These are phyloP conservation scores for Ophiocytium majus DNA, from an alignment of 352 stramenopile genomes.

Conservation along the genomic window DNA sequence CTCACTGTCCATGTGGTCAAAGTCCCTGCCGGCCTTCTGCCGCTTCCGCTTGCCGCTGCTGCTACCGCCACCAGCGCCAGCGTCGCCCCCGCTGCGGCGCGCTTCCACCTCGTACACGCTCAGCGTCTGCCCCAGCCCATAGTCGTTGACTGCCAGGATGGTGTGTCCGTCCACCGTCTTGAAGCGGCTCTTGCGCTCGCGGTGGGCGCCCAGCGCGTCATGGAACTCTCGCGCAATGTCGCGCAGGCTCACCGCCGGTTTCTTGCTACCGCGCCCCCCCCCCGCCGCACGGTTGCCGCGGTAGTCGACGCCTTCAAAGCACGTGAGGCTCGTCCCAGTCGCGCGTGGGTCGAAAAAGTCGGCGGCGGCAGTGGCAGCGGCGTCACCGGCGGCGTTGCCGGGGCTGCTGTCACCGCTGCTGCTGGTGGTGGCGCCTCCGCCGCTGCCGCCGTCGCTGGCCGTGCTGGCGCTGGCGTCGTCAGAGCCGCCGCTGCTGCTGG, in stretches of 20 bases:
- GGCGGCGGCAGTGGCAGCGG: not conserved
- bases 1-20: not conserved
- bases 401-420: no score
- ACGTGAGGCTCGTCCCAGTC: not conserved
- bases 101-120: slow-evolving; percentile 19
- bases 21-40: not conserved
- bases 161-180: not conserved
- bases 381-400: not conserved
- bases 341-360: not conserved
- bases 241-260: not conserved
- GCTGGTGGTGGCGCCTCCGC: no score
- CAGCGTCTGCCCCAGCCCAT: not conserved
- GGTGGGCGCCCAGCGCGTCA: not conserved
- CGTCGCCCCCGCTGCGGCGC: not conserved
- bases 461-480: no score
- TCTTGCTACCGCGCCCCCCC: no score
- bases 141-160: slow-evolving; percentile 3
- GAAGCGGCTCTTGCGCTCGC: not conserved
- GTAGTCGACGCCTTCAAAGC: slow-evolving; percentile 13
- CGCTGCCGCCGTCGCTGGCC: no score
- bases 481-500: no score
- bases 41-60: not conserved
- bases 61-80: not conserved
- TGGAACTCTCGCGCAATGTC: not conserved
- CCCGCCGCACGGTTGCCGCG: no score